phyloP scores from a whole-genome alignment of 768 basidiomycete species.

The Mycena rebaudengoi region DNA sequence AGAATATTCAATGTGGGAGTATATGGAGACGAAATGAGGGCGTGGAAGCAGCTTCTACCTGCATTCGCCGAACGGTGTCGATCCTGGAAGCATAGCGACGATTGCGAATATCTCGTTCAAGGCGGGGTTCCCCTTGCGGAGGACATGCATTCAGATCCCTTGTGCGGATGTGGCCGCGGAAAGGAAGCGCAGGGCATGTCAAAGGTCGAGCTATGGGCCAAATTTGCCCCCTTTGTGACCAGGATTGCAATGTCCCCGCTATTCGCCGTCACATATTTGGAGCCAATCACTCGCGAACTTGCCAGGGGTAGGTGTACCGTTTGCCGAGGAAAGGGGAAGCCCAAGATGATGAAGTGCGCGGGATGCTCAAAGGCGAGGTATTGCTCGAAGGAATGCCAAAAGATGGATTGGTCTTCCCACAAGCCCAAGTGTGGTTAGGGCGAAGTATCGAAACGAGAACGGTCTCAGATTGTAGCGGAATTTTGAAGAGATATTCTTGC shows the following conservation, averaged over 20 bases:
- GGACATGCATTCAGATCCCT: slow-evolving; percentile 30
- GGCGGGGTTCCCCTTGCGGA: slow-evolving; percentile 30
- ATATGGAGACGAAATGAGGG: slow-evolving; percentile 29
- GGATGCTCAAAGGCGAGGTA: slow-evolving; percentile 42
- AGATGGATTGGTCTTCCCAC: slow-evolving; percentile 43
- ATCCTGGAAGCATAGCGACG: slow-evolving; percentile 32
- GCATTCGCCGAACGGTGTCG: slow-evolving; percentile 40
- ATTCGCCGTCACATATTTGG: slow-evolving; percentile 60
- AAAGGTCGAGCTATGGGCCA: slow-evolving; percentile 28
- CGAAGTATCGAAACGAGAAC: no score
- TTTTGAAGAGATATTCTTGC: no score
- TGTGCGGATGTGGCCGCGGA: slow-evolving; percentile 42
- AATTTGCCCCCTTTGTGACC: slow-evolving; percentile 36
- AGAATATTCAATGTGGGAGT: slow-evolving; percentile 28
- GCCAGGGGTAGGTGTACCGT: slow-evolving; percentile 33
- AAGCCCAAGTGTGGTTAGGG: slow-evolving; percentile 23
- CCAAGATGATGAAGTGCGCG: slow-evolving; percentile 34
- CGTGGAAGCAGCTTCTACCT: slow-evolving; percentile 42
- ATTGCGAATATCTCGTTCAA: slow-evolving; percentile 35
- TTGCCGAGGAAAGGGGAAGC: slow-evolving; percentile 39
- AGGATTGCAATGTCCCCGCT: slow-evolving; percentile 44
- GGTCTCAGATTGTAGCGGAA: no score
- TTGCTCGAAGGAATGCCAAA: slow-evolving; percentile 47
- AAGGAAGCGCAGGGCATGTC: slow-evolving; percentile 33
- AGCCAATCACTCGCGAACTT: slow-evolving; percentile 38